Base-by-base conservation (phyloP, 495 filamentous ascomycete genomes). In the Geoglossum glabrum region DNA sequence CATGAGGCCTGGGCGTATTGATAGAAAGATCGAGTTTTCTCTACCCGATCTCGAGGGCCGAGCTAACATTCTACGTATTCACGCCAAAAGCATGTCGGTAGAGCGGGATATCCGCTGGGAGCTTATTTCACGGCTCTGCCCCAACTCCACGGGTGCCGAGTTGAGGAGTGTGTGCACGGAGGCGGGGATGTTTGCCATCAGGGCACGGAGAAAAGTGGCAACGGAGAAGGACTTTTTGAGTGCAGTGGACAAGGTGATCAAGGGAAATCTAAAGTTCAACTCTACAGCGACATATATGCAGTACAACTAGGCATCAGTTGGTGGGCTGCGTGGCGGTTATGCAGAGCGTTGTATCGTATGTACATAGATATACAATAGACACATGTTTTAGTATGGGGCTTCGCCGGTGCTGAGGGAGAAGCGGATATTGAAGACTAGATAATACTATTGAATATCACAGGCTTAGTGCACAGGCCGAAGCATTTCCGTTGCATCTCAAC, bases 101-200 rank as follows among this genome's bases (percentile, higher is more conserved):
- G 92, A 98, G 78, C 81, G 92, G 26, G 92, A 98, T 69, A 97
- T 98, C 65, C 81, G 92, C 70, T 98, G 92, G 92, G 92, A 98
- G 74, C 73, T 98, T 54, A 97, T 98, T 61, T 94, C 87, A 36
- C 81, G 92, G 62, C 75, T 98, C 63, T 98, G 92, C 75, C 92
- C 92, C 59, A 97, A 98, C 73, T 84, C 87, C 59, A 98, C 92
- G 10, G 92, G 92, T 67, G 92, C 92, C 38, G 92, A 98, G 73
- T 72, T 98, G 64, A 73, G 84, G 62, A 92, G 87, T 74, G 92
- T 98, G 59, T 95, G 92, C 62, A 98, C 92, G n/a, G 92, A 98
- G 75, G 92, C 92, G 10, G 92, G 92, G 61, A 97, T 98, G 93
- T 98, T 94, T 69, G 93, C 92, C 47, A 97, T 98, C 65, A 81